Conservation (phyloP, 2,329 filamentous ascomycete species). For the Colletotrichum costaricense region DNA sequence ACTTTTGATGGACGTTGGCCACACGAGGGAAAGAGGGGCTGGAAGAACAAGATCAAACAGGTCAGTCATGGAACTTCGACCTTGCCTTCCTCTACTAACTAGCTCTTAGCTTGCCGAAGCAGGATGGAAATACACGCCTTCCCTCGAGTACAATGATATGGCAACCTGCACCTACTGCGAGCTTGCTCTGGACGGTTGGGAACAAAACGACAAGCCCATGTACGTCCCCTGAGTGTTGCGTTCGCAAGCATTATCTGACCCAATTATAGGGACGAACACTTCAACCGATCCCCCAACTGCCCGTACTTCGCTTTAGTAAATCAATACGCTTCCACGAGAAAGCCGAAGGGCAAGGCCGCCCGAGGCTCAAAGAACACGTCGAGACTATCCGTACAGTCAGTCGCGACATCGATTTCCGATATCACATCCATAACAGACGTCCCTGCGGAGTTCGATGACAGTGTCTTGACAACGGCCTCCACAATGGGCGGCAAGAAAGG, state of each 20-base stretch:
- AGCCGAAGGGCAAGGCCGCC: conserved; percentile 64
- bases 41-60: conserved; percentile 91
- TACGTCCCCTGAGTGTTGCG: conserved; percentile 54
- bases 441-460: conserved; percentile 66
- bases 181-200: conserved; percentile 93
- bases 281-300: conserved; percentile 81
- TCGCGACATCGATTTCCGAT: conserved; percentile 62
- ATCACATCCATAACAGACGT: conserved; percentile 59
- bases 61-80: conserved; percentile 55
- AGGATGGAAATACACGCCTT: conserved; percentile 94
- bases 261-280: conserved; percentile 81
- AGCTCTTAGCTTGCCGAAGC: conserved; percentile 81
- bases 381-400: conserved; percentile 70
- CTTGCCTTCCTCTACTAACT: conserved; percentile 20
- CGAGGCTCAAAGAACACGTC: conserved; percentile 74
- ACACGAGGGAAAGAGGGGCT: conserved; percentile 87
- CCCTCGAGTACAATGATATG: conserved; percentile 85
- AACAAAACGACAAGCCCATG: conserved; percentile 89
- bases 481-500: conserved; percentile 66
- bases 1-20: conserved; percentile 92
- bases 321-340: conserved; percentile 67
- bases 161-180: conserved; percentile 93
- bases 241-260: not conserved
- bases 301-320: conserved; percentile 81
- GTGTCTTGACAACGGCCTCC: conserved; percentile 68